phyloP scores from a whole-genome alignment of 257 asterid species.

The Ajuga chamaepitys region DNA sequence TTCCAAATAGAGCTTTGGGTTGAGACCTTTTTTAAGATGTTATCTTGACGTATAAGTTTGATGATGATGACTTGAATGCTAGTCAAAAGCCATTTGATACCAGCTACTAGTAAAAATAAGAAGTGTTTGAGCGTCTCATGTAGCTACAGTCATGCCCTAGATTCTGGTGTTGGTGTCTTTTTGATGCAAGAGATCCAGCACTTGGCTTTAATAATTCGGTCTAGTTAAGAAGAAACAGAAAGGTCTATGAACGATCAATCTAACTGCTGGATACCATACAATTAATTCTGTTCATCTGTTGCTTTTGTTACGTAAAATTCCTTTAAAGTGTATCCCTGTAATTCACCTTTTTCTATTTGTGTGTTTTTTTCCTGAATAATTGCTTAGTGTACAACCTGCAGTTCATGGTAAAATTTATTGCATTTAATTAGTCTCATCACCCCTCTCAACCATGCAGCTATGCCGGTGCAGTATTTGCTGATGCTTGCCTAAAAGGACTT shows the following conservation, averaged over 20 bases:
- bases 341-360: not conserved
- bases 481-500: constrained; percentile 89
- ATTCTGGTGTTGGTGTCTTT: not conserved
- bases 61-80: not conserved
- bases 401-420: constrained; percentile 1
- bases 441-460: constrained; percentile 35
- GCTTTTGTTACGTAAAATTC: not conserved
- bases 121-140: not conserved
- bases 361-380: not conserved
- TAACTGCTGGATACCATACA: not conserved
- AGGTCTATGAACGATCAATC: too few species aligned
- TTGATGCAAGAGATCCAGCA: not conserved
- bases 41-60: not conserved
- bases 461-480: constrained; percentile 90
- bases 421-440: constrained; percentile 9
- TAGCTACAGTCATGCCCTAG: not conserved
- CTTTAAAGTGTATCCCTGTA: not conserved
- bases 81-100: not conserved
- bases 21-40: not conserved
- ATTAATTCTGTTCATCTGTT: not conserved
- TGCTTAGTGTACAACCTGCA: not conserved
- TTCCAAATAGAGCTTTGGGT: too few species aligned
- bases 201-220: not conserved
- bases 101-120: not conserved
- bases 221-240: too few species aligned